Evolutionary conservation across 495 filamentous ascomycete species (phyloP).

Genomic region (Neurospora sublineolata): DNA sequence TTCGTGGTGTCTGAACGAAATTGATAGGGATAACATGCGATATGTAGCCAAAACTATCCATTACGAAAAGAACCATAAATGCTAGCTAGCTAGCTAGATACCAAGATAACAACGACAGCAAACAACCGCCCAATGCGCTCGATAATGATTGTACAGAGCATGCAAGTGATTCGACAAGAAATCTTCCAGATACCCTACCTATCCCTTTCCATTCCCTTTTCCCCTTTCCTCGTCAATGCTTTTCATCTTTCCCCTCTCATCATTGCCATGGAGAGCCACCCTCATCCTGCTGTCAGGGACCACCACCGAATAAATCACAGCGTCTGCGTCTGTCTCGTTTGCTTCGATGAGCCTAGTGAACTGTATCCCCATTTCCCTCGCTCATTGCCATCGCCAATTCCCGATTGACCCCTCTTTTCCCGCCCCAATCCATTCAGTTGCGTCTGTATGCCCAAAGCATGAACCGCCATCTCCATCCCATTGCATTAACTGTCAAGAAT

Average conservation of each 20-base stretch:
- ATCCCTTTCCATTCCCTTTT: not conserved
- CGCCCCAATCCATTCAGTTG: not conserved
- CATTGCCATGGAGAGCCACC: not conserved
- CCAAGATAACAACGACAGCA: not conserved
- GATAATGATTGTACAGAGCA: not conserved
- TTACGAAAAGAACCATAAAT: not conserved
- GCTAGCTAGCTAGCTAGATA: not conserved
- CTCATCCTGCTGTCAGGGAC: not conserved
- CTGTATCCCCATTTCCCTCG: not conserved
- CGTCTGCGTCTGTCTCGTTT: not conserved
- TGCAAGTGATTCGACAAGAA: not conserved
- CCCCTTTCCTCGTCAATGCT: not conserved
- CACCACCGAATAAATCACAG: not conserved
- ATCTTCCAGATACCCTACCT: not conserved
- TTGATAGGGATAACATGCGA: too few relatives aligned
- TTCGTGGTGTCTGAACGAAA: too few relatives aligned
- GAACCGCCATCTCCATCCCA: not conserved
- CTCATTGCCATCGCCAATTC: fast-evolving
- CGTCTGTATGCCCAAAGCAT: not conserved
- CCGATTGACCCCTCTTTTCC: not conserved
- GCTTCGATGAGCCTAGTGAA: not conserved
- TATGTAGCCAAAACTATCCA: not conserved
- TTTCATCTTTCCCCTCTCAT: not conserved
- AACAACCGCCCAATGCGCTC: not conserved
- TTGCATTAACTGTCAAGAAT: not conserved